These are phyloP conservation scores for Entophlyctis luteolus DNA, from an alignment of 192 early-diverging fungal genomes.

Conservation along the genomic window DNA sequence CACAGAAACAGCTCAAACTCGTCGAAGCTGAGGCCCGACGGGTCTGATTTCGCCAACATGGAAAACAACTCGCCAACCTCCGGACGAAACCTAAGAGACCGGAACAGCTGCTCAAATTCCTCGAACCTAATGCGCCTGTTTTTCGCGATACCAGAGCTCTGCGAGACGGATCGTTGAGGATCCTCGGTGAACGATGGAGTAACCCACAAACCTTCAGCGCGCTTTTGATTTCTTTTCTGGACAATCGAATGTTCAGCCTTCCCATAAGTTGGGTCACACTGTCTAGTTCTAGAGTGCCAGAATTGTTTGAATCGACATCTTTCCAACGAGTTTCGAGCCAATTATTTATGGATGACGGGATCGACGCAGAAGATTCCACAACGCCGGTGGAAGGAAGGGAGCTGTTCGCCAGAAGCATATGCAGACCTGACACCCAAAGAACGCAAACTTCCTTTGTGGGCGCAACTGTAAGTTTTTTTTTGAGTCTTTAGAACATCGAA, in stretches of 20 bases:
- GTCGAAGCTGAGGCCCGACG: constrained; percentile 37
- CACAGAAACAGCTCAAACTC: constrained; percentile 59
- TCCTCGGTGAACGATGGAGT: neutral
- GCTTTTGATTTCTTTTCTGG: constrained; percentile 56
- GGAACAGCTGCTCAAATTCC: constrained; percentile 61
- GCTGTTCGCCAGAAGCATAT: constrained; percentile 45
- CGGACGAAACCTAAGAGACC: constrained; percentile 54
- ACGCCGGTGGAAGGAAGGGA: constrained; percentile 27
- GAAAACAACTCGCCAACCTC: constrained; percentile 60
- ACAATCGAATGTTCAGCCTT: constrained; percentile 63
- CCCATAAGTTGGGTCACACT: constrained; percentile 44
- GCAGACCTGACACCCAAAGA: constrained; percentile 47
- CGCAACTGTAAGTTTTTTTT: constrained; percentile 33
- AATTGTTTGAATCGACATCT: constrained; percentile 30
- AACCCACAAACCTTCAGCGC: constrained; percentile 53
- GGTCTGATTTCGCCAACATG: constrained; percentile 29
- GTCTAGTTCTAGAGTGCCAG: constrained; percentile 42
- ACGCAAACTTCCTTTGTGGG: constrained; percentile 34
- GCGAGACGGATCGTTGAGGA: neutral
- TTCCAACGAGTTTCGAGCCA: constrained; percentile 48
- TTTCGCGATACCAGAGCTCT: constrained; percentile 53
- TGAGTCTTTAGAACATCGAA: neutral
- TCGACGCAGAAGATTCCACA: neutral
- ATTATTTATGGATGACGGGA: constrained; percentile 14
- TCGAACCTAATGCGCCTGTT: constrained; percentile 48